Percentiles rank a stretch among this genome's conserved stretches.
These are phyloP conservation scores for Bipolaris gigantea DNA, from an alignment of 2,329 filamentous ascomycete genomes.

Conservation along the genomic window DNA sequence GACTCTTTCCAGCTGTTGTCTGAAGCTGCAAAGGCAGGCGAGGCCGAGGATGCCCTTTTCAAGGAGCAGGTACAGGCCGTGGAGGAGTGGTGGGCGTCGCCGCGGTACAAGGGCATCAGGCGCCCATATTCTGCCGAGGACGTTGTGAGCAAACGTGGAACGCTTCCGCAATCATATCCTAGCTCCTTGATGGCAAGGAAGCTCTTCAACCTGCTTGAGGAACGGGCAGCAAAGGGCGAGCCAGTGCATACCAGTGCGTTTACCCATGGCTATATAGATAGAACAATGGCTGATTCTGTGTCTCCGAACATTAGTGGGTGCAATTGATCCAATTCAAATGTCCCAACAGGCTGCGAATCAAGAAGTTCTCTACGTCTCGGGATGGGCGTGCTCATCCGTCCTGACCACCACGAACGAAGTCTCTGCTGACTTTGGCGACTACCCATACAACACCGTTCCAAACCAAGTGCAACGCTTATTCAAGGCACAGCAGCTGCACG, in stretches of 20 bases:
- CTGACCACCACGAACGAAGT: constrained; percentile 96
- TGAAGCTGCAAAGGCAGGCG: constrained; percentile 74
- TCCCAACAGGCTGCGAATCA: constrained; percentile 96
- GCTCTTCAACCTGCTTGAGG: constrained; percentile 83
- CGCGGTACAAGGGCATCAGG: constrained; percentile 85
- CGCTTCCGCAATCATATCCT: constrained; percentile 82
- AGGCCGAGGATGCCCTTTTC: constrained; percentile 82
- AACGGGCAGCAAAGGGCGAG: constrained; percentile 74
- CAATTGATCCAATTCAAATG: constrained; percentile 99
- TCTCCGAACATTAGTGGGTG: constrained; percentile 69
- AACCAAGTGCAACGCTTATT: constrained; percentile 96
- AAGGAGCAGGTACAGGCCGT: constrained; percentile 83
- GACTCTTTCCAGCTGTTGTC: constrained; percentile 86
- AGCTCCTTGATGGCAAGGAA: constrained; percentile 95
- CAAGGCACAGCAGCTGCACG: constrained; percentile 96
- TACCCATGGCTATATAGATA: constrained; percentile 22
- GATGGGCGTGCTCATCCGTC: constrained; percentile 95
- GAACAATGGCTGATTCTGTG: constrained; percentile 33
- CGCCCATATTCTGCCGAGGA: constrained; percentile 87
- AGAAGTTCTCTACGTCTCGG: constrained; percentile 93
- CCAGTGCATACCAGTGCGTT: constrained; percentile 87
- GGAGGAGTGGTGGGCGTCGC: constrained; percentile 85
- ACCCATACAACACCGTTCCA: constrained; percentile 97
- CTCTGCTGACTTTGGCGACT: constrained; percentile 96
- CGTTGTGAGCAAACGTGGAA: constrained; percentile 89